A percentile compares a stretch with the other conserved stretches of the same genome.
Evolutionary conservation across 176 grass and related monocot species (phyloP).

Genomic region (Carex kokanica): DNA sequence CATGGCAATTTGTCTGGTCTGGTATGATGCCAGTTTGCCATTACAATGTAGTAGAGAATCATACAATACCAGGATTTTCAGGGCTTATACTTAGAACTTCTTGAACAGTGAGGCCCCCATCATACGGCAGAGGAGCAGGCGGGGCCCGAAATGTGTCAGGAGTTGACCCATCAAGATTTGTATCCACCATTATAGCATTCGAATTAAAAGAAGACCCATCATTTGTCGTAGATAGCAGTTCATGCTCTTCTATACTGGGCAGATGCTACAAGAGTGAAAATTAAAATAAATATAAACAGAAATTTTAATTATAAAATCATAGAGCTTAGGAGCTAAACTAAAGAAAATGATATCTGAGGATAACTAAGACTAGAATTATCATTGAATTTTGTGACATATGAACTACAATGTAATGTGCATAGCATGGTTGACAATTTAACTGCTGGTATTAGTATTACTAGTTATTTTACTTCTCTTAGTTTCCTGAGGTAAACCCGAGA

Average conservation of each 20-base stretch:
- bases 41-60: background rate
- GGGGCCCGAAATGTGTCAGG: constrained; percentile 76
- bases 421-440: background rate
- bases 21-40: background rate
- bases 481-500: background rate
- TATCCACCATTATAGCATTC: constrained; percentile 51
- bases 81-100: constrained; percentile 18
- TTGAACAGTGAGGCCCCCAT: constrained; percentile 52
- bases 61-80: constrained; percentile 41
- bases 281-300: constrained; percentile 3
- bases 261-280: constrained; percentile 45
- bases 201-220: constrained; percentile 53
- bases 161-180: constrained; percentile 69
- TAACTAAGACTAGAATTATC: background rate
- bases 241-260: constrained; percentile 65
- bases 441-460: background rate
- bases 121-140: constrained; percentile 80
- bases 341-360: background rate
- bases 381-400: background rate
- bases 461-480: background rate
- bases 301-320: background rate
- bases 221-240: constrained; percentile 56
- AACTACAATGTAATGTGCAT: background rate
- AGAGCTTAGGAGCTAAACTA: background rate
- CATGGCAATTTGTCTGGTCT: background rate